These are phyloP conservation scores for Datisca glomerata DNA, from an alignment of 306 rosid species.

Conservation along the genomic window DNA sequence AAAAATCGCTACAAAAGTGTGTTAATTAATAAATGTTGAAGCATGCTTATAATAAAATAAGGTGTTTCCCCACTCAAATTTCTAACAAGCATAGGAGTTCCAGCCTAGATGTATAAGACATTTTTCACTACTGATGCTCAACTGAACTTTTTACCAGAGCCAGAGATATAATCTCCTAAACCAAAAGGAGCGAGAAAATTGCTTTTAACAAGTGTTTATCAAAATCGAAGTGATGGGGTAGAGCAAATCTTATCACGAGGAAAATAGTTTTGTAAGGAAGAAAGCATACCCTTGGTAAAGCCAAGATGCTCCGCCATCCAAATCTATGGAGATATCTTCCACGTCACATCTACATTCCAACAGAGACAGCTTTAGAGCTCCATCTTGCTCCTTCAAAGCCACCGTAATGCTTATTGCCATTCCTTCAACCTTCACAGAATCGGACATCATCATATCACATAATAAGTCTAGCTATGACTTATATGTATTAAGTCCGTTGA, in stretches of 20 bases:
- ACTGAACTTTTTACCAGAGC: too few relatives aligned
- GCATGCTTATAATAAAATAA: too few relatives aligned
- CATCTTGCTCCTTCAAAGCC: slow-evolving; percentile 49
- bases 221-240: not conserved
- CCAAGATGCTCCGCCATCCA: slow-evolving; percentile 88
- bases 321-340: slow-evolving; percentile 38
- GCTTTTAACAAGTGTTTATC: not conserved
- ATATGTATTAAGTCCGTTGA: too few relatives aligned
- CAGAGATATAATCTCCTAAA: not conserved
- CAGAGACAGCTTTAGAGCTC: slow-evolving; percentile 44
- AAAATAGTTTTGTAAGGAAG: slow-evolving; percentile 15
- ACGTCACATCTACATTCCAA: slow-evolving; percentile 60
- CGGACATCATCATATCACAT: slow-evolving; percentile 12
- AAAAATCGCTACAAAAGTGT: too few relatives aligned
- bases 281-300: slow-evolving; percentile 70
- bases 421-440: slow-evolving; percentile 53
- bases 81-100: too few relatives aligned
- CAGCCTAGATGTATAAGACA: too few relatives aligned
- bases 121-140: too few relatives aligned
- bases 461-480: too few relatives aligned
- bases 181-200: not conserved
- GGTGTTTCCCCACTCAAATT: too few relatives aligned
- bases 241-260: too few relatives aligned
- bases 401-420: slow-evolving; percentile 53
- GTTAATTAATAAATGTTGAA: too few relatives aligned